These are phyloP conservation scores for Selenicereus undatus DNA, from an alignment of 148 eudicot genomes.

Conservation along the genomic window DNA sequence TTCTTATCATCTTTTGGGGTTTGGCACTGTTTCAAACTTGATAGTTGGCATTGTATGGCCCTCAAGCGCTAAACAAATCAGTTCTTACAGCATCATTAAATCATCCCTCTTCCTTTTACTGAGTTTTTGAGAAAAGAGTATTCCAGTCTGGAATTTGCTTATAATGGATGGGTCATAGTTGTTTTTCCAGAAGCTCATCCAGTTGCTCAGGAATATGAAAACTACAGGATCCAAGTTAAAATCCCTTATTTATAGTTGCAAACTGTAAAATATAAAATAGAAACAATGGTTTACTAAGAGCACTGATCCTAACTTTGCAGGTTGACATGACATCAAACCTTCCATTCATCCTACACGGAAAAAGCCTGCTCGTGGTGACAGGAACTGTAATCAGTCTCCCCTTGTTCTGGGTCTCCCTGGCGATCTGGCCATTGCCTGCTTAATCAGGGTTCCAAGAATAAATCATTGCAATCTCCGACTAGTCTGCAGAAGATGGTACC, in stretches of 20 bases:
- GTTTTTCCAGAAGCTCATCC: neutral
- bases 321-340: constrained; percentile 75
- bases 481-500: constrained; percentile 90
- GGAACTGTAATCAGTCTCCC: constrained; percentile 63
- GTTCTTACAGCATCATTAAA: no score
- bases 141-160: neutral
- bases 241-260: neutral
- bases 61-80: no score
- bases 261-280: neutral
- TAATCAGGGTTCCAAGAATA: constrained; percentile 74
- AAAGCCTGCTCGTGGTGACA: constrained; percentile 64
- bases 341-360: constrained; percentile 80
- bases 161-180: neutral
- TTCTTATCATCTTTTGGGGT: neutral
- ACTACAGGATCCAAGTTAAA: neutral
- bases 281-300: neutral
- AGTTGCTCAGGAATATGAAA: neutral
- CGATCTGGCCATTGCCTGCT: constrained; percentile 92
- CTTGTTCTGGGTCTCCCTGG: constrained; percentile 88
- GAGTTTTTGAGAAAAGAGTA: neutral
- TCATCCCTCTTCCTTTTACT: neutral
- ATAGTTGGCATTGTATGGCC: no score
- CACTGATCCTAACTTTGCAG: constrained; percentile 36
- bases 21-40: neutral
- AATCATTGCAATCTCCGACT: constrained; percentile 76